These are phyloP conservation scores for Astragalus glycyphyllos DNA, from an alignment of 306 rosid species.

Conservation along the genomic window DNA sequence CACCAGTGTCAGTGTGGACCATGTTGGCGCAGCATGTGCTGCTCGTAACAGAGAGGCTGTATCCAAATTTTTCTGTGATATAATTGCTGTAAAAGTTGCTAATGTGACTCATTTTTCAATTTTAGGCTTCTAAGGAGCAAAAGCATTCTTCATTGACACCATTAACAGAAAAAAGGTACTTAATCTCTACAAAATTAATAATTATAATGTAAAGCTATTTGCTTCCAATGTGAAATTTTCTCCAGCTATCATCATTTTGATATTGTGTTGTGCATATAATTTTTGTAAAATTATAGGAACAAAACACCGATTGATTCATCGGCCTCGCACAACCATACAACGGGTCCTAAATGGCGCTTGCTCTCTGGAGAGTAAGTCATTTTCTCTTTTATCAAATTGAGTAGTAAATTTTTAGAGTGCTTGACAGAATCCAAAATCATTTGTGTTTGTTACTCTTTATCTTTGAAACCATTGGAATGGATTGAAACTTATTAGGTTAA, in stretches of 20 bases:
- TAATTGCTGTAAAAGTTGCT: slow-evolving; percentile 18
- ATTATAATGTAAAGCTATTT: not conserved
- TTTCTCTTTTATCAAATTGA: slow-evolving; percentile 9
- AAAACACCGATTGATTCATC: slow-evolving; percentile 61
- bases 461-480: not conserved
- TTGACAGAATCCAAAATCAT: not conserved
- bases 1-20: no score
- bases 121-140: slow-evolving; percentile 61
- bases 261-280: slow-evolving; percentile 23
- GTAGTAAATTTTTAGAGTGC: not conserved
- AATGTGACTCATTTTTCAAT: slow-evolving; percentile 34
- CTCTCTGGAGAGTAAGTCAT: slow-evolving; percentile 67
- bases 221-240: not conserved
- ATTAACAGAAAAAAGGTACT: slow-evolving; percentile 78
- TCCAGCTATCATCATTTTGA: slow-evolving; percentile 4
- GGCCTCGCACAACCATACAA: slow-evolving; percentile 46
- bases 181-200: slow-evolving; percentile 18
- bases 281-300: slow-evolving; percentile 46
- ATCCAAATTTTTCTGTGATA: slow-evolving; percentile 2
- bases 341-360: slow-evolving; percentile 66
- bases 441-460: not conserved
- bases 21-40: no score
- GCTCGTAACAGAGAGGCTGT: no score
- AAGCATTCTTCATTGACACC: slow-evolving; percentile 73
- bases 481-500: slow-evolving; percentile 15